Evolutionary conservation across 805 yeast species (phyloP), one percentile per base, ranked within the genome.

Genomic region (Suhomyces xylopsoci): DNA sequence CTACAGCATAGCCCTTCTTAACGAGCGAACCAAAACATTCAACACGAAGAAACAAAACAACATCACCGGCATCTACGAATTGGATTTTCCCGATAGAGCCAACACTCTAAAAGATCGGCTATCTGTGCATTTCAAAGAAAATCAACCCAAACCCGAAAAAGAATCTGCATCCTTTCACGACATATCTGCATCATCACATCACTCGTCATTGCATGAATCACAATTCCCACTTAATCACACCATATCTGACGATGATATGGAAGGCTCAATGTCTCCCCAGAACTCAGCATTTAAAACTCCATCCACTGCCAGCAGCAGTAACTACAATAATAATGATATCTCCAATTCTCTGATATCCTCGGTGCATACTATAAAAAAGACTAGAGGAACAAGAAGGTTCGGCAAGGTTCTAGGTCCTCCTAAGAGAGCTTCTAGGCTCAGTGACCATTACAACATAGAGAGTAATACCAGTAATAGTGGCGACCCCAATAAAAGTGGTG

Each of bases 1-100:
- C 5, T 83, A 82, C 60, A 81, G 84, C 36, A 71, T 80, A 19
- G 85, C 83, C 24, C 65, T 83, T 22, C 66, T 83, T 38, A 73
- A 77, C 41, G 78, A 73, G 30, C 55, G 66, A 42, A 42, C 55
- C 60, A 60, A 30, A 28, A 24, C 30, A 17, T 42, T 24, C 17
- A 42, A 12, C 10, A 22, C 45, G 3, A 20, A 24, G 7, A 14
- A 42, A 20, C 26, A 42, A 22, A 42, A 22, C 30, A 58, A 57
- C 25, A 58, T 68, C 19, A 66, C 70, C 5, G 71, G 73, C 2
- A 58, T 67, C 22, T 69, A 70, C 55, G 69, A 67, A 42, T 49
- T 67, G 32, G 74, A 70, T 53, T 67, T 70, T 48, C 70, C 71
- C 5, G 64, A 66, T 12, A 55, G 53, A 24, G n/a, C 47, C 19